These are phyloP conservation scores for Medicago lupulina DNA, from an alignment of 306 rosid genomes.

Conservation along the genomic window DNA sequence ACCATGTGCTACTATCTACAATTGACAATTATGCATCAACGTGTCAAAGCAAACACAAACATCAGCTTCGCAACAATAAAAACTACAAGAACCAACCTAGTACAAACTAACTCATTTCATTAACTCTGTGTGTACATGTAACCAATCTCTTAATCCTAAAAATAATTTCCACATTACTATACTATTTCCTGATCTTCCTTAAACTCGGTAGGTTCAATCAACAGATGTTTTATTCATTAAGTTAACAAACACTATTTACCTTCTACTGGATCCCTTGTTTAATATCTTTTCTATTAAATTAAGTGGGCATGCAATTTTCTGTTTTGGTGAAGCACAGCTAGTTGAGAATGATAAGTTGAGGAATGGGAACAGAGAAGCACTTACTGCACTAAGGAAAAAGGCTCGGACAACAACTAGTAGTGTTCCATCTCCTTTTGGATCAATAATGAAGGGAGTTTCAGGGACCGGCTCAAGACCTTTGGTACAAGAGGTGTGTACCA, in stretches of 20 bases:
- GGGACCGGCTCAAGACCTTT: constrained; percentile 65
- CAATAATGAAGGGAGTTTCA: constrained; percentile 79
- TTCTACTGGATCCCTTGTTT: constrained; percentile 9
- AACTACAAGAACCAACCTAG: constrained; percentile 1
- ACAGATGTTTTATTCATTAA: constrained; percentile 11
- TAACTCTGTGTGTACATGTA: constrained; percentile 18
- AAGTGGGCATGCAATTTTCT: constrained; percentile 28
- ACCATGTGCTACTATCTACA: too few relatives aligned
- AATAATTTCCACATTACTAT: constrained; percentile 1
- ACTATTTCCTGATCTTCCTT: not conserved
- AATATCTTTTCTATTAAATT: constrained; percentile 12
- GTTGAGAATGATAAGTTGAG: constrained; percentile 88
- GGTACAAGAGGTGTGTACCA: constrained; percentile 83
- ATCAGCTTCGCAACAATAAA: not conserved
- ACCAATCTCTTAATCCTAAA: constrained; percentile 8
- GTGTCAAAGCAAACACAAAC: constrained; percentile 1
- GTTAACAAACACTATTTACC: constrained; percentile 4
- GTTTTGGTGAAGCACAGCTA: constrained; percentile 50
- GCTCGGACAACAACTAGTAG: constrained; percentile 86
- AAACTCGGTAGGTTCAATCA: constrained; percentile 12
- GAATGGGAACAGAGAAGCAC: constrained; percentile 90
- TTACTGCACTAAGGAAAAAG: constrained; percentile 80
- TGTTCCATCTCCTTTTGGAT: constrained; percentile 79
- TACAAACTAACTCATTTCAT: not conserved
- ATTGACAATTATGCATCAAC: not conserved